Percentiles rank a stretch among this genome's conserved stretches.
These are phyloP conservation scores for Penicillium antarcticum DNA, from an alignment of 495 filamentous ascomycete species.

Conservation along the genomic window DNA sequence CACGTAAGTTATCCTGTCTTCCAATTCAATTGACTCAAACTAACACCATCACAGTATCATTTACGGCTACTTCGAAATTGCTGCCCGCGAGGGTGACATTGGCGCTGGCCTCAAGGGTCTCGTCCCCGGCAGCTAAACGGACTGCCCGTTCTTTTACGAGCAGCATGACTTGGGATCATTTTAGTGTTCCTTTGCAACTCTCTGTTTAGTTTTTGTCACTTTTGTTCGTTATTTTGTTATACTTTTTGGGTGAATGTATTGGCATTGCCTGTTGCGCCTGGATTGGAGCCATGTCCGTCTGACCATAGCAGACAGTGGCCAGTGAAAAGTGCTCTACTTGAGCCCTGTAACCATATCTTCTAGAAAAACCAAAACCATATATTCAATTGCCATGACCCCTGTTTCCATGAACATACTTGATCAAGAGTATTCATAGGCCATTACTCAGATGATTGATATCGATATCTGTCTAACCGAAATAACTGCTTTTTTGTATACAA, in stretches of 20 bases:
- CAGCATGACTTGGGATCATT: conserved; percentile 30
- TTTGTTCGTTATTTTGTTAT: conserved; percentile 26
- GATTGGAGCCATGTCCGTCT: not conserved
- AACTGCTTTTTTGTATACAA: not conserved
- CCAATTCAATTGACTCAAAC: conserved; percentile 5
- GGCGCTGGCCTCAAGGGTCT: conserved; percentile 82
- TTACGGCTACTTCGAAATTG: conserved; percentile 98
- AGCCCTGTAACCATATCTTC: conserved; percentile 31
- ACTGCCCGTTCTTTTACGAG: conserved; percentile 30
- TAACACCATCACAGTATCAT: conserved; percentile 67
- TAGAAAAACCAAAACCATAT: conserved; percentile 20
- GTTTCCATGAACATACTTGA: not conserved
- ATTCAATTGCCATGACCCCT: conserved; percentile 4
- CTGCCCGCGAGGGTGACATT: conserved; percentile 96
- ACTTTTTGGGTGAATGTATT: conserved; percentile 23
- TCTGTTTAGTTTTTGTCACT: conserved; percentile 24
- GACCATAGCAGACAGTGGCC: not conserved
- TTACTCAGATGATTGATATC: too few species aligned
- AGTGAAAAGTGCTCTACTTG: conserved; percentile 12
- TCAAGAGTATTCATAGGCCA: not conserved
- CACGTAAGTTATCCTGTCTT: conserved; percentile 67
- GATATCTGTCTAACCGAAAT: not conserved
- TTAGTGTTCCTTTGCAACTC: conserved; percentile 17
- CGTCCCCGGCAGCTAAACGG: conserved; percentile 54
- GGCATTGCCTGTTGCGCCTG: not conserved